A percentile compares a stretch with the other conserved stretches of the same genome.
Conservation (phyloP, 352 stramenopile genomes). For the Plasmopara viticola region DNA sequence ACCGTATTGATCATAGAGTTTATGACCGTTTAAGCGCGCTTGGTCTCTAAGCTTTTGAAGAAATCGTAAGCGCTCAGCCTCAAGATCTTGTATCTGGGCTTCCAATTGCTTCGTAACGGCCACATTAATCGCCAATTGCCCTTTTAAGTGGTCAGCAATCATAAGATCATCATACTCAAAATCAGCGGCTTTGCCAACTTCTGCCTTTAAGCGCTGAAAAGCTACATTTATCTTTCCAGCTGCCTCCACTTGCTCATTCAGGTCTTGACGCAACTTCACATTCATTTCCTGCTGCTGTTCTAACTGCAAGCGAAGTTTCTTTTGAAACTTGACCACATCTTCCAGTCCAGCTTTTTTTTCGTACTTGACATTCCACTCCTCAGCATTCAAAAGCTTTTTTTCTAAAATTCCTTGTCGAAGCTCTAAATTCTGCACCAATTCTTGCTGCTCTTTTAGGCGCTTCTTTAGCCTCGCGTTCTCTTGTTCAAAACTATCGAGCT, state of each 20-base stretch:
- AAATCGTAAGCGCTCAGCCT: constrained; percentile 50
- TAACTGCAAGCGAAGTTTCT: constrained; percentile 60
- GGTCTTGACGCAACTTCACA: constrained; percentile 42
- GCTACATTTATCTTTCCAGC: constrained; percentile 43
- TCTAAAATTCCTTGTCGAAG: constrained; percentile 49
- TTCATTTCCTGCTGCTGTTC: constrained; percentile 55
- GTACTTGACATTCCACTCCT: constrained; percentile 65
- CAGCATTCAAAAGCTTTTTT: constrained; percentile 44
- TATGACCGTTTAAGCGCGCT: constrained; percentile 35
- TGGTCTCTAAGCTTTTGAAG: constrained; percentile 56
- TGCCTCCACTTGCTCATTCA: constrained; percentile 60
- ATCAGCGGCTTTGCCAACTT: constrained; percentile 33
- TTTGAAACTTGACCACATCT: constrained; percentile 69
- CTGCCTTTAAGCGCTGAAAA: constrained; percentile 55
- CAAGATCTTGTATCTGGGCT: constrained; percentile 52
- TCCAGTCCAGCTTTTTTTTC: constrained; percentile 57
- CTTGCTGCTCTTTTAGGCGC: constrained; percentile 43
- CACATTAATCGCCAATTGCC: constrained; percentile 47
- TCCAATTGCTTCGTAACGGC: constrained; percentile 58
- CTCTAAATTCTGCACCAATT: constrained; percentile 49
- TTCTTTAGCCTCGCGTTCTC: constrained; percentile 38
- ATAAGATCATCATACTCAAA: constrained; percentile 62
- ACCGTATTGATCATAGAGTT: constrained; percentile 51
- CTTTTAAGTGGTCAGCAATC: constrained; percentile 46
- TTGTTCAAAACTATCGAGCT: constrained; percentile 20